phyloP scores from a whole-genome alignment of 352 stramenopile species.

The Phytophthora multivora region DNA sequence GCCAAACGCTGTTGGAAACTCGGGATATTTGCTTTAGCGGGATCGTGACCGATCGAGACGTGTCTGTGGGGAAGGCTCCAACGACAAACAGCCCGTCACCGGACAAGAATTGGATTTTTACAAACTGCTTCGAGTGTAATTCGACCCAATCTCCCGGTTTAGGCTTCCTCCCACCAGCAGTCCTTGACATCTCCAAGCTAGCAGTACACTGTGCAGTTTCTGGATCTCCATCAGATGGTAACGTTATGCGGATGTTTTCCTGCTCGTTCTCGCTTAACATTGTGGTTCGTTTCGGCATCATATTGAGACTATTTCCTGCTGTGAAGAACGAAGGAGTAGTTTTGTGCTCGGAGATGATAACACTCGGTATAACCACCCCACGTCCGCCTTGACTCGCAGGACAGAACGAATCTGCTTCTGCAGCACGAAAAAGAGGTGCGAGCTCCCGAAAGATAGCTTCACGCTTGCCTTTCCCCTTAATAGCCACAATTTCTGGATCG shows the following conservation, averaged over 20 bases:
- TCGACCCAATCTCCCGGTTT: slow-evolving; percentile 62
- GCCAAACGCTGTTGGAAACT: slow-evolving; percentile 52
- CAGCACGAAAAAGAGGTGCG: slow-evolving; percentile 24
- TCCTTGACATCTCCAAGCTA: neutral
- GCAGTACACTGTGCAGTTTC: neutral
- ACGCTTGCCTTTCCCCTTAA: slow-evolving; percentile 26
- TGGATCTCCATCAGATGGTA: neutral
- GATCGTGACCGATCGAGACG: slow-evolving; percentile 29
- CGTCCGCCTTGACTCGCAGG: neutral
- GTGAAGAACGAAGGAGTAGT: neutral
- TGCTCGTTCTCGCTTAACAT: neutral
- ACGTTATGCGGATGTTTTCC: neutral
- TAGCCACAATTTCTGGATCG: slow-evolving; percentile 15
- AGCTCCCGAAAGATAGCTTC: slow-evolving; percentile 26
- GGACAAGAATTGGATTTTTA: slow-evolving; percentile 51
- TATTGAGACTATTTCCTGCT: neutral
- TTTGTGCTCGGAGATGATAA: slow-evolving; percentile 8
- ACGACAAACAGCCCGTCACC: slow-evolving; percentile 36
- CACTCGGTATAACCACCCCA: slow-evolving; percentile 20
- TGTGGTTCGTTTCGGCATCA: slow-evolving; percentile 6
- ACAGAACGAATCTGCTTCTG: slow-evolving; percentile 5
- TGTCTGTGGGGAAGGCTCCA: slow-evolving; percentile 17
- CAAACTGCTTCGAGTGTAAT: slow-evolving; percentile 46
- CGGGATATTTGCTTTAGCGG: slow-evolving; percentile 31
- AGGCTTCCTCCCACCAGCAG: slow-evolving; percentile 17